Evolutionary conservation across 192 early-diverging fungal genomes (phyloP), one percentile per base, ranked within the genome.

Genomic region (Coemansia sp.): DNA sequence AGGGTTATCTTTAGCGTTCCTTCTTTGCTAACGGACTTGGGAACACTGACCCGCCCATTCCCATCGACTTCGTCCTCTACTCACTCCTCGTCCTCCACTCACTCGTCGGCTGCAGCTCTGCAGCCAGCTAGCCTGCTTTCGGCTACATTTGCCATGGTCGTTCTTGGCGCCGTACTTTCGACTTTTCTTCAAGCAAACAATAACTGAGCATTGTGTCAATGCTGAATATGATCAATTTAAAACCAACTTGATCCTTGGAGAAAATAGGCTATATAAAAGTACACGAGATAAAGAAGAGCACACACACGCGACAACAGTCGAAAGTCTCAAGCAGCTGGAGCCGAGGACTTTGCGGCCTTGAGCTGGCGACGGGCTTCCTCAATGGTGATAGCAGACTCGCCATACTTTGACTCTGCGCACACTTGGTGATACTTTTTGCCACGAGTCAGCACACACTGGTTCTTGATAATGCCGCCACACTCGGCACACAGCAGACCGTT

Each of bases 321-420:
- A 59, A 59, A 1, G 6, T 16, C 26, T 38, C 31, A 61, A 20
- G 37, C 37, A 14, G 23, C 12, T 42, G 39, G 26, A 64, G 62
- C 42, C 20, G 61, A 28, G 5, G 34, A 42, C 39, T 67, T 69
- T 23, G 62, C 59, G n/a, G 72, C 60, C 23, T 73, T 72, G 45
- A 76, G 41, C 70, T 72, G 73, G 38, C 79, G 69, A 0, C 73
- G 68, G 16, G 79, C 79, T 52, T 81, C 79, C 20, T 81, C 79
- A 39, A 81, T 60, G 2, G 70, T 61, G 14, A 81, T 61, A 0
- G 79, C 79, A 11, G 61, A 60, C 63, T 81, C 73, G 56, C 73
- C 79, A 48, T 81, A 81, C 61, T 81, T 81, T 47, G 71, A 67
- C 69, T 83, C 80, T 14, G 80, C 80, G 34, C 80, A 83, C 1